Evolutionary conservation across 441 rosid genomes (phyloP).

Genomic region (Adansonia gregorii): DNA sequence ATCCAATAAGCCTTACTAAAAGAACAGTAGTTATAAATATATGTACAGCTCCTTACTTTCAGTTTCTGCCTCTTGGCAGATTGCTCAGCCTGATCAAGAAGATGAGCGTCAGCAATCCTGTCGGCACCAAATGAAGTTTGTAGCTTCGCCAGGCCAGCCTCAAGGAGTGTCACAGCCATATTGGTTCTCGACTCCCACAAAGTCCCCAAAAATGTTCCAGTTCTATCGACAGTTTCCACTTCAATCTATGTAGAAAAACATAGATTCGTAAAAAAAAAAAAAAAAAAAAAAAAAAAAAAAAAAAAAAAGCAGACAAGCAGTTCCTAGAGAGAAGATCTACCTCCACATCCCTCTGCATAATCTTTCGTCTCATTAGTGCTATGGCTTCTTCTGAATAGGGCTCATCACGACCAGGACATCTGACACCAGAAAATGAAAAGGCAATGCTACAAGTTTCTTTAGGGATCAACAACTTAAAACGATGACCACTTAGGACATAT

Average conservation of each 20-base stretch:
- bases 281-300: background rate
- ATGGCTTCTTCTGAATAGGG: slow-evolving; percentile 94
- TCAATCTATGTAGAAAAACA: slow-evolving; percentile 59
- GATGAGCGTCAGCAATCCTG: slow-evolving; percentile 77
- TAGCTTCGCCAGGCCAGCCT: slow-evolving; percentile 91
- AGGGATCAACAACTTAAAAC: slow-evolving; percentile 88
- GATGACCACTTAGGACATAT: slow-evolving; percentile 97
- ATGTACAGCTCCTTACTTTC: slow-evolving; percentile 55
- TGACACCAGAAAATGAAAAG: slow-evolving; percentile 95
- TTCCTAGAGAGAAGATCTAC: slow-evolving; percentile 39
- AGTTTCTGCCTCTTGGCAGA: slow-evolving; percentile 85
- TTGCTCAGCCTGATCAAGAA: slow-evolving; percentile 85
- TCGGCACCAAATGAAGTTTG: slow-evolving; percentile 87
- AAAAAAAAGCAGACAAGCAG: slow-evolving; percentile 24
- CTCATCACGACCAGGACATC: slow-evolving; percentile 95
- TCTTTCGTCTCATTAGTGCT: slow-evolving; percentile 88
- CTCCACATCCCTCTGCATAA: slow-evolving; percentile 99
- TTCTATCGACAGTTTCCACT: slow-evolving; percentile 93
- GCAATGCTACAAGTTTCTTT: slow-evolving; percentile 97
- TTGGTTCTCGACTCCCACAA: slow-evolving; percentile 89
- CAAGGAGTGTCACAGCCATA: slow-evolving; percentile 70
- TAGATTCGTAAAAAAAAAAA: slow-evolving; percentile 10
- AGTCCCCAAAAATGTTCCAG: slow-evolving; percentile 95
- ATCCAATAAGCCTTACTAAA: slow-evolving; percentile 20
- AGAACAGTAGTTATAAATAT: background rate